Conservation (phyloP, 202 grass and related monocot genomes). For the Setaria italica region DNA sequence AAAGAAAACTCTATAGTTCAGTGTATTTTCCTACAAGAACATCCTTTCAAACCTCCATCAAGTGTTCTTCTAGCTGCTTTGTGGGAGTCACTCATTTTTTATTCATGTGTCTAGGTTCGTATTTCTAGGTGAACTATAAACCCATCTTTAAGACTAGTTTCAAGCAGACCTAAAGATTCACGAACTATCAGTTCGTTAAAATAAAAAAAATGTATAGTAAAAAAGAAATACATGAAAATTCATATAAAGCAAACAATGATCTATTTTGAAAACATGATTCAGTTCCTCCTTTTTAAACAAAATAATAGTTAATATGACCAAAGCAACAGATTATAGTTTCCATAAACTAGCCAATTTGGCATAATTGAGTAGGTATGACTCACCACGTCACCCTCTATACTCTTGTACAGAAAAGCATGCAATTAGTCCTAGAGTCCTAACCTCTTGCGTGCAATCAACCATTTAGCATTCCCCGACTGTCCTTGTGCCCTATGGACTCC, state of each 20-base stretch:
- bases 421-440: not conserved
- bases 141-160: slow-evolving; percentile 10
- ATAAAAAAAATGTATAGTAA: not conserved
- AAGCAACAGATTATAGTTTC: not conserved
- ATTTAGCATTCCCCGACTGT: not conserved
- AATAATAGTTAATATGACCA: not conserved
- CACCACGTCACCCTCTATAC: not conserved
- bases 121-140: slow-evolving; percentile 20
- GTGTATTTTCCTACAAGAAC: not conserved
- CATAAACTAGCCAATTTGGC: not conserved
- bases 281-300: not conserved
- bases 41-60: not conserved
- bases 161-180: not conserved
- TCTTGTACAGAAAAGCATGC: not conserved
- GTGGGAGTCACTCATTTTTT: slow-evolving; percentile 8
- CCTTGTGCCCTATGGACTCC: not conserved
- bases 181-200: not conserved
- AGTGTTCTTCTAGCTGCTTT: not conserved
- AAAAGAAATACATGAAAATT: slow-evolving; percentile 7
- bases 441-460: not conserved
- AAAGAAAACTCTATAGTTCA: not conserved
- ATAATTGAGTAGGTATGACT: slow-evolving; percentile 11
- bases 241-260: not conserved
- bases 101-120: not conserved
- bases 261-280: not conserved